Percentiles rank a stretch among this genome's conserved stretches.
These are phyloP conservation scores for Botrytis elliptica DNA, from an alignment of 2,329 filamentous ascomycete genomes.

Conservation along the genomic window DNA sequence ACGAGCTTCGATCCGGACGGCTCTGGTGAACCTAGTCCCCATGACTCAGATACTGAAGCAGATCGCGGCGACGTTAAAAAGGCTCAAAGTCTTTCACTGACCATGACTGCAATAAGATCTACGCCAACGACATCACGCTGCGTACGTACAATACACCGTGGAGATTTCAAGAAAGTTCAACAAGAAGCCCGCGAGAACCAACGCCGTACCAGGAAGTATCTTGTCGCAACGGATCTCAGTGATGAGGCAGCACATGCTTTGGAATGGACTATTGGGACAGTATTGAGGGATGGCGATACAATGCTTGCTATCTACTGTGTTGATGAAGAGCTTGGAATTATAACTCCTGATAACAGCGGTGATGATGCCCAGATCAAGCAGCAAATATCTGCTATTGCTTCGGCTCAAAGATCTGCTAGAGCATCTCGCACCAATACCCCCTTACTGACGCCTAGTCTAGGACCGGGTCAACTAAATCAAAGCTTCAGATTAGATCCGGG, in stretches of 20 bases:
- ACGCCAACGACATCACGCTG: conserved; percentile 76
- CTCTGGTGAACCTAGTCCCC: conserved; percentile 55
- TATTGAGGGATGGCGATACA: conserved; percentile 90
- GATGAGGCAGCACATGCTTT: conserved; percentile 92
- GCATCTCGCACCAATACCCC: conserved; percentile 29
- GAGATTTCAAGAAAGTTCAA: conserved; percentile 75
- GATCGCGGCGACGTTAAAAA: conserved; percentile 81
- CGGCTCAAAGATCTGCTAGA: conserved; percentile 45
- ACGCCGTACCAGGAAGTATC: conserved; percentile 79
- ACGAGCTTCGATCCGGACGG: conserved; percentile 71
- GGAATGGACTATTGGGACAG: conserved; percentile 96
- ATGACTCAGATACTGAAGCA: conserved; percentile 83
- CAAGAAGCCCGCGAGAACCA: conserved; percentile 76
- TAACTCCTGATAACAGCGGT: conserved; percentile 33
- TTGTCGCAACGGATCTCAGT: conserved; percentile 94
- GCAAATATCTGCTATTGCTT: conserved; percentile 68
- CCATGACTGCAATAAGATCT: conserved; percentile 75
- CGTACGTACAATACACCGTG: conserved; percentile 85
- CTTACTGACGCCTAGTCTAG: conserved; percentile 24
- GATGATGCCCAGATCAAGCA: conserved; percentile 76
- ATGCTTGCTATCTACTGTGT: conserved; percentile 91
- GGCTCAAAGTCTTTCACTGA: conserved; percentile 80
- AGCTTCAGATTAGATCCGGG: conserved; percentile 28
- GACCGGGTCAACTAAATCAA: conserved; percentile 30
- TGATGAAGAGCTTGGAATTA: conserved; percentile 76